Base-by-base conservation (phyloP, 352 stramenopile genomes). In the Pythium brassicae region DNA sequence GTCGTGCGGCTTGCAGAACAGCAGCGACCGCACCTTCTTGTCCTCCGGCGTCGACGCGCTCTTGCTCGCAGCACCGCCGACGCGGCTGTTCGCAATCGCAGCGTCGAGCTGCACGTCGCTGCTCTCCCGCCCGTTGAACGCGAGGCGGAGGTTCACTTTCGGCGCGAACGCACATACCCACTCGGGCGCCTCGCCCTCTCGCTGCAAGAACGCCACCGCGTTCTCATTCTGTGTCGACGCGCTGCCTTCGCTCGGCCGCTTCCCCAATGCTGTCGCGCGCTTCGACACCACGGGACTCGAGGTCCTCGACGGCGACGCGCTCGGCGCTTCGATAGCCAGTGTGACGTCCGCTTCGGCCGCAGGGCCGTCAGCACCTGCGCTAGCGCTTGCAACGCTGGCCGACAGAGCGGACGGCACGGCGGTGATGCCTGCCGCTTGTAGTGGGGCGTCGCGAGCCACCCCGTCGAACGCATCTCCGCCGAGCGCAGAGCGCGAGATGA, bases 91-190 rank as follows among this genome's bases (percentile, higher is more conserved):
- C 11, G 26, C 20, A 9, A 60, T 57, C 12, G 40, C 26, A 20
- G 42, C 17, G 19, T 61, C 59, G 15, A 59, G 40, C 20, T 62
- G 58, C 19, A 20, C 26, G 20, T 64, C 58, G 5, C 29, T 35
- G 35, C 50, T 62, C 29, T 79, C 67, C 26, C 69, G 72, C 12
- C 69, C 74, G 52, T 62, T 57, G 51, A 77, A 84, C 23, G 66
- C 69, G 42, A 84, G 60, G 17, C 72, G 59, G 19, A 84, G 57
- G 42, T 68, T 71, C 20, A 84, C 74, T 50, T 76, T 78, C 7
- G 74, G 74, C 22, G 78, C 60, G 22, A 59, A 55, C 19, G 50
- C 57, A 43, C 72, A 79, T 34, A 57, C 63, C 66, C 66, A 71
- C 29, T 74, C 76, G 2, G 64, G 69, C 20, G 69, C 76, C 22